These are phyloP conservation scores for Ceratobasidium sp. DNA, from an alignment of 1,284 basidiomycete species.

Conservation along the genomic window DNA sequence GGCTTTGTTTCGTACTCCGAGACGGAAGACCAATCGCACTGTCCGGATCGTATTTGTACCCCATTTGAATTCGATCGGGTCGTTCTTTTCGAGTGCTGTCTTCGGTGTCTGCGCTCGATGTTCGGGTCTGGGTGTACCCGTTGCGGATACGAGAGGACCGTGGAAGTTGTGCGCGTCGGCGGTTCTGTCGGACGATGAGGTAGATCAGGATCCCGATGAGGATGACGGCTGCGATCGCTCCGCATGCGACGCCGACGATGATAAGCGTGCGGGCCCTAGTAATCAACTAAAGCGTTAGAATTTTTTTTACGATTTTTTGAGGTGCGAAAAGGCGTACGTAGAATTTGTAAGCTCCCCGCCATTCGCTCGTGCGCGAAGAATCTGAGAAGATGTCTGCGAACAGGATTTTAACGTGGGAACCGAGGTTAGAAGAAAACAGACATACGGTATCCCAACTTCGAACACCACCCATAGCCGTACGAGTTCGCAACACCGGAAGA, in stretches of 20 bases:
- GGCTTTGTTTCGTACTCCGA: background rate
- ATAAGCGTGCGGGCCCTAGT: conserved; percentile 17
- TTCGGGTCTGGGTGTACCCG: conserved; percentile 20
- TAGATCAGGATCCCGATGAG: conserved; percentile 29
- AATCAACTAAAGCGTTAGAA: background rate
- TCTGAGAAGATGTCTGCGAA: background rate
- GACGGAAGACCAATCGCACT: background rate
- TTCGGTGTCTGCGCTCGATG: background rate
- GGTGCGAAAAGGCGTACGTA: background rate
- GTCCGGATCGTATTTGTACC: conserved; percentile 27
- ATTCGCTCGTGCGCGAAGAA: background rate
- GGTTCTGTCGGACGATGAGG: conserved; percentile 22
- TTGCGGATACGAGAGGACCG: conserved; percentile 14
- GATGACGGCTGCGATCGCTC: conserved; percentile 17
- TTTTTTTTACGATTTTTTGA: background rate
- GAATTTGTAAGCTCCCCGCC: background rate
- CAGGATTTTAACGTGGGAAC: background rate
- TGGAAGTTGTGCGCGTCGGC: background rate
- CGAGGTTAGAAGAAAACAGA: no score
- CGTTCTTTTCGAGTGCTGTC: conserved; percentile 3
- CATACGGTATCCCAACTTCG: no score
- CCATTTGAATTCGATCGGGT: background rate
- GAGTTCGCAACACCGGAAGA: background rate
- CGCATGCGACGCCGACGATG: conserved; percentile 30
- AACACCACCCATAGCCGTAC: background rate